Percentiles rank a stretch among this genome's conserved stretches.
phyloP scores from a whole-genome alignment of 2,329 filamentous ascomycete species.

The Pseudogymnoascus sp. region DNA sequence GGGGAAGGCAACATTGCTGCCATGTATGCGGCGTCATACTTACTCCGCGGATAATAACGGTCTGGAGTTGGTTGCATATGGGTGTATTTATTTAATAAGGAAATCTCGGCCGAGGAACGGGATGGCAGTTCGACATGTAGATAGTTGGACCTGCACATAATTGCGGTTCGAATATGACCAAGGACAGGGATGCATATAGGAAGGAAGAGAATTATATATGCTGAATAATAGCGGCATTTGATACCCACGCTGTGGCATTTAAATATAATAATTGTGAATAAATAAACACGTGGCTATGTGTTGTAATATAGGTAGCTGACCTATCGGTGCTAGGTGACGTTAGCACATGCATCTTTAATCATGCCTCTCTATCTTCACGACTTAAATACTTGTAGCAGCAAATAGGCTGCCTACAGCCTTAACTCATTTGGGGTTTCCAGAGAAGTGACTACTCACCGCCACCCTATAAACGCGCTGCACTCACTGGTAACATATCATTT shows the following conservation, averaged over 20 bases:
- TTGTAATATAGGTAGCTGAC: not conserved
- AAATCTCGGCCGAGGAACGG: not conserved
- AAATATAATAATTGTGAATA: not conserved
- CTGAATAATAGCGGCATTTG: not conserved
- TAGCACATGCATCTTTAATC: not conserved
- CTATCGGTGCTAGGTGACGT: no score
- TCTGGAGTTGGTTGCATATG: not conserved
- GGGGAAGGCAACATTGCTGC: not conserved
- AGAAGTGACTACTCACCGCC: no score
- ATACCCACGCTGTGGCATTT: not conserved
- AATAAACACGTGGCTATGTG: not conserved
- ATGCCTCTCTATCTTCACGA: not conserved
- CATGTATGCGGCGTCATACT: constrained; percentile 8
- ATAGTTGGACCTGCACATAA: constrained; percentile 1
- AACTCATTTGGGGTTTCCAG: no score
- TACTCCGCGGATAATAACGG: not conserved
- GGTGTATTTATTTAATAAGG: not conserved
- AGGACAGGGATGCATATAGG: not conserved
- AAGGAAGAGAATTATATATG: constrained; percentile 1
- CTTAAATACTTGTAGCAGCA: not conserved
- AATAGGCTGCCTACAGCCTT: not conserved
- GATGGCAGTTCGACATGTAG: not conserved
- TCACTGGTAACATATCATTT: not conserved
- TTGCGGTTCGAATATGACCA: not conserved
- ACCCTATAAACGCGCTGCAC: not conserved